Conservation (phyloP, 345 rosid species). For the Nephelium lappaceum region DNA sequence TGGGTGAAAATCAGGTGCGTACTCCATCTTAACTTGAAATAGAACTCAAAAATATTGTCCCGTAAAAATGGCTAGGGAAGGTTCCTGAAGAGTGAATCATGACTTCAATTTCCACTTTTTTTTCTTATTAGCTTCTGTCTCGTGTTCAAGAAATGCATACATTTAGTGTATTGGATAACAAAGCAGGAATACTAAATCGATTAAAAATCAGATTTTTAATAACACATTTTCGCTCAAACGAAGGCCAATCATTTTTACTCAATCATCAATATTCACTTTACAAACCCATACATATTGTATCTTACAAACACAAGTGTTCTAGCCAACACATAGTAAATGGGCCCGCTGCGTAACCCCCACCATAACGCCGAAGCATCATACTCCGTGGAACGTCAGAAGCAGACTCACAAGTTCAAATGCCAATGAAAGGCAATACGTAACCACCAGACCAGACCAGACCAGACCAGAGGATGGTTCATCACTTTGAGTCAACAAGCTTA, state of each 20-base stretch:
- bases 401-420: slow-evolving; percentile 7
- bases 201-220: not conserved
- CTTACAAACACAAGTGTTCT: not conserved
- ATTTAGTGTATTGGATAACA: not conserved
- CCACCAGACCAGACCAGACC: not conserved
- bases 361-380: not conserved
- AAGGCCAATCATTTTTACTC: not conserved
- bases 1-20: not conserved
- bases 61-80: no score
- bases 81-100: no score
- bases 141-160: not conserved
- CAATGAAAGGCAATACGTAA: not conserved
- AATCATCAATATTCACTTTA: not conserved
- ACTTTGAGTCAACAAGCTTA: not conserved
- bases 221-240: not conserved
- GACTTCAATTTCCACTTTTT: no score
- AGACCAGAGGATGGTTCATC: not conserved
- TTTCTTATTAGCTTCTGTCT: no score
- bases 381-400: not conserved
- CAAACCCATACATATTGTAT: not conserved
- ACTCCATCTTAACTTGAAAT: not conserved
- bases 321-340: not conserved
- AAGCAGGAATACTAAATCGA: not conserved
- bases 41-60: no score
- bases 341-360: not conserved